These are phyloP conservation scores for Raphanus hybrid DNA, from an alignment of 441 rosid genomes.

Conservation along the genomic window DNA sequence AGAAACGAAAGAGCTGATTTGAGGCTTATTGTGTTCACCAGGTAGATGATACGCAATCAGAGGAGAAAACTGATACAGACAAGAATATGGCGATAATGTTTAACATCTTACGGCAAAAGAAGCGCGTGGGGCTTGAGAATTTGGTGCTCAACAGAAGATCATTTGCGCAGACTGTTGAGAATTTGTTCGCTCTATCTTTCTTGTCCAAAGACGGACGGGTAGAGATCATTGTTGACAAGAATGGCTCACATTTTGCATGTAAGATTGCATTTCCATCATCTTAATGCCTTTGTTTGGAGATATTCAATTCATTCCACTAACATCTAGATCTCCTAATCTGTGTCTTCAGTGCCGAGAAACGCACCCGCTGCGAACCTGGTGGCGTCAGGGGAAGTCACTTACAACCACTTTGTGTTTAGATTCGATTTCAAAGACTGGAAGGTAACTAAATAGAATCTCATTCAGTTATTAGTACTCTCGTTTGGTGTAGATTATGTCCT, in stretches of 20 bases:
- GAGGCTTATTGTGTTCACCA: conserved; percentile 28
- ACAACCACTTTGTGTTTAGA: conserved; percentile 75
- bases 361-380: conserved; percentile 61
- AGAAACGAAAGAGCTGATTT: conserved; percentile 12
- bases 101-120: conserved; percentile 56
- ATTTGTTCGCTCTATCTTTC: conserved; percentile 81
- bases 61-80: conserved; percentile 74
- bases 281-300: not conserved
- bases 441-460: conserved; percentile 44
- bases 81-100: conserved; percentile 70
- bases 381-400: conserved; percentile 57
- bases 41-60: conserved; percentile 56
- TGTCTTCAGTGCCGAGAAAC: conserved; percentile 60
- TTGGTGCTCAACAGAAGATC: conserved; percentile 68
- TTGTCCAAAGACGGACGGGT: conserved; percentile 85
- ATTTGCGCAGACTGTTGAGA: conserved; percentile 81
- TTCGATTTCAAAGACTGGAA: conserved; percentile 78
- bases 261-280: conserved; percentile 40
- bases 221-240: conserved; percentile 55
- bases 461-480: not conserved
- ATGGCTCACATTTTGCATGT: conserved; percentile 71
- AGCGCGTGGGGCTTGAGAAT: conserved; percentile 60
- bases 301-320: conserved; percentile 3
- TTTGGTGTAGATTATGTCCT: conserved; percentile 12
- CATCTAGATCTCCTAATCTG: conserved; percentile 5